These are phyloP conservation scores for Cenchrus fungigraminus DNA, from an alignment of 176 grass and related monocot species.

Conservation along the genomic window DNA sequence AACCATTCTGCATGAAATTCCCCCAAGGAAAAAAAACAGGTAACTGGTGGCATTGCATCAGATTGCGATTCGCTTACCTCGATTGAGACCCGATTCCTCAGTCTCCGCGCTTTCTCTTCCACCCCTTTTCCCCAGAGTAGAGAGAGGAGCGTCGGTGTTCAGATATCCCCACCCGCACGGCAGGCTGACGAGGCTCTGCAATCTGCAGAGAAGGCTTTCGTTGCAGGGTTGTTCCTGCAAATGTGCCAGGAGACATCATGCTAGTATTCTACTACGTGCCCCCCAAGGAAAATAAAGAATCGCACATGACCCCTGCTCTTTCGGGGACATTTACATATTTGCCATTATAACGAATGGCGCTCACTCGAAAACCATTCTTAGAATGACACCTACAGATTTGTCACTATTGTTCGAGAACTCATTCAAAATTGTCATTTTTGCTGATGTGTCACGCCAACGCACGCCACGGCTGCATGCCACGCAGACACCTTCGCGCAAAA, in stretches of 20 bases:
- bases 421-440: too few species aligned
- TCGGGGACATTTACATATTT: neutral
- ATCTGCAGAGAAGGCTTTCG: neutral
- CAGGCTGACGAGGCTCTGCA: neutral
- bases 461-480: too few species aligned
- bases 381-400: too few species aligned
- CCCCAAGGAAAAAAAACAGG: neutral
- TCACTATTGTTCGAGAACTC: too few species aligned
- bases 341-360: too few species aligned
- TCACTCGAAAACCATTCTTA: too few species aligned
- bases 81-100: neutral
- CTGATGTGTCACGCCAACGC: too few species aligned
- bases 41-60: neutral
- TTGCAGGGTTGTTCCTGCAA: neutral
- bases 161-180: constrained; percentile 1
- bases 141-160: neutral
- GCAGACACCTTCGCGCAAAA: too few species aligned
- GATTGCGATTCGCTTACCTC: constrained; percentile 10
- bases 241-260: neutral
- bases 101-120: too few species aligned
- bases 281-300: neutral
- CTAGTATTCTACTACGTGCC: neutral
- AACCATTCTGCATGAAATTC: neutral
- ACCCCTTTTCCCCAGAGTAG: neutral
- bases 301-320: neutral